Conservation (phyloP, 1,284 basidiomycete genomes). For the Ceraceosorus guamensis region DNA sequence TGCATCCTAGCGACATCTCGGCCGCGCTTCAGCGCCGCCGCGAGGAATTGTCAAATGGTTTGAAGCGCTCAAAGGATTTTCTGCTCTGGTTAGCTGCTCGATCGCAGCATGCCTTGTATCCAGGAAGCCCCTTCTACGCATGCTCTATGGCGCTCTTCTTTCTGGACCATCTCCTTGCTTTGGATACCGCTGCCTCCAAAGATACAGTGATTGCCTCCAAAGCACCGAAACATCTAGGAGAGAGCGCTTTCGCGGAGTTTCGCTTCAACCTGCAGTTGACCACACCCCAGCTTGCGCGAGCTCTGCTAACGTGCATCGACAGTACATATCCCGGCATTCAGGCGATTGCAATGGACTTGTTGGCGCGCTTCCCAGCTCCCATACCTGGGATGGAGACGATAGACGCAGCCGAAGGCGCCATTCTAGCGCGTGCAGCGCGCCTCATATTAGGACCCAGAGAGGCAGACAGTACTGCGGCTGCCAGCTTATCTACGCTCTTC, state of each 20-base stretch:
- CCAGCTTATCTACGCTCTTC: conserved; percentile 31
- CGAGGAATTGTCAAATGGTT: conserved; percentile 3
- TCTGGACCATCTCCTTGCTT: conserved; percentile 29
- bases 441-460: conserved; percentile 31
- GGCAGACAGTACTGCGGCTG: conserved; percentile 28
- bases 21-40: not conserved
- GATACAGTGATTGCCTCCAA: not conserved
- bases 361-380: conserved; percentile 28
- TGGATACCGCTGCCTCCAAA: conserved; percentile 18
- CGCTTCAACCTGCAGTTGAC: conserved; percentile 20
- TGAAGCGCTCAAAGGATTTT: not conserved
- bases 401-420: conserved; percentile 12
- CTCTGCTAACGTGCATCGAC: conserved; percentile 28
- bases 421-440: conserved; percentile 20
- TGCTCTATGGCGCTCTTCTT: conserved; percentile 31
- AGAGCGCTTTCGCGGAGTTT: conserved; percentile 9
- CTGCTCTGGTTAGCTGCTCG: not conserved
- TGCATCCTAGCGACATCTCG: not conserved
- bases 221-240: not conserved
- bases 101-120: conserved; percentile 24
- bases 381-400: conserved; percentile 18
- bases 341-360: conserved; percentile 20
- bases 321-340: conserved; percentile 40
- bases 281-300: conserved; percentile 20
- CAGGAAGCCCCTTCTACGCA: conserved; percentile 38